Evolutionary conservation across 2,329 filamentous ascomycete genomes (phyloP).

Genomic region (Lachnellula arida): DNA sequence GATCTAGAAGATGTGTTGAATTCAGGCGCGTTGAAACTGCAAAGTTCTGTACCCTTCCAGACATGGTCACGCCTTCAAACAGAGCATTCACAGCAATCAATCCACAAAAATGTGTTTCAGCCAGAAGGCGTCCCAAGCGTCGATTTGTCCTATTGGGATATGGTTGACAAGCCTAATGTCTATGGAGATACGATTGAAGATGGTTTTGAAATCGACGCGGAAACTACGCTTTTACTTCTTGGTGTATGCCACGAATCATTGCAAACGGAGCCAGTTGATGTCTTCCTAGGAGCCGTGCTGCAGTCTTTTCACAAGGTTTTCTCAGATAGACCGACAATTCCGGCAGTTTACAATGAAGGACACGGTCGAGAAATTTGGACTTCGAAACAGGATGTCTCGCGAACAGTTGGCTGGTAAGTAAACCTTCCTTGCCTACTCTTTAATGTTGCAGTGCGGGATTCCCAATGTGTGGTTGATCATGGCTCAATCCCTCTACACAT

Average conservation of each 20-base stretch:
- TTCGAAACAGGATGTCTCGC: constrained; percentile 33
- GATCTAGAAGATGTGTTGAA: constrained; percentile 31
- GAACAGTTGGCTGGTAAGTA: constrained; percentile 37
- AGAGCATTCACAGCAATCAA: constrained; percentile 26
- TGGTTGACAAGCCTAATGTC: constrained; percentile 31
- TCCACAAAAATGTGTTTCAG: constrained; percentile 27
- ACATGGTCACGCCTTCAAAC: constrained; percentile 33
- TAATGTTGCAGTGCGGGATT: no score
- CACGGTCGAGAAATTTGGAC: constrained; percentile 39
- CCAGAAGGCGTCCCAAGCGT: constrained; percentile 25
- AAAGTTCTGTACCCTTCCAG: constrained; percentile 34
- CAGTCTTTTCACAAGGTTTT: constrained; percentile 36
- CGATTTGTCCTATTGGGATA: constrained; percentile 36
- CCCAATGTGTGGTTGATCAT: no score
- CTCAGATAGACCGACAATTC: constrained; percentile 24
- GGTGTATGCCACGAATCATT: constrained; percentile 29
- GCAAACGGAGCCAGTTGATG: constrained; percentile 35
- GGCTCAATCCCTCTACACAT: no score
- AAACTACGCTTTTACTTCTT: constrained; percentile 27
- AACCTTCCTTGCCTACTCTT: no score
- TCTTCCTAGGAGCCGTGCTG: constrained; percentile 35
- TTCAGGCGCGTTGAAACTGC: background rate
- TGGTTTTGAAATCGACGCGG: constrained; percentile 37
- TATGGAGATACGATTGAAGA: constrained; percentile 32
- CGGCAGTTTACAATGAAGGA: constrained; percentile 38